Evolutionary conservation across 2,329 filamentous ascomycete species (phyloP), one percentile per base, ranked within the genome.

Genomic region (Colletotrichum tanaceti): DNA sequence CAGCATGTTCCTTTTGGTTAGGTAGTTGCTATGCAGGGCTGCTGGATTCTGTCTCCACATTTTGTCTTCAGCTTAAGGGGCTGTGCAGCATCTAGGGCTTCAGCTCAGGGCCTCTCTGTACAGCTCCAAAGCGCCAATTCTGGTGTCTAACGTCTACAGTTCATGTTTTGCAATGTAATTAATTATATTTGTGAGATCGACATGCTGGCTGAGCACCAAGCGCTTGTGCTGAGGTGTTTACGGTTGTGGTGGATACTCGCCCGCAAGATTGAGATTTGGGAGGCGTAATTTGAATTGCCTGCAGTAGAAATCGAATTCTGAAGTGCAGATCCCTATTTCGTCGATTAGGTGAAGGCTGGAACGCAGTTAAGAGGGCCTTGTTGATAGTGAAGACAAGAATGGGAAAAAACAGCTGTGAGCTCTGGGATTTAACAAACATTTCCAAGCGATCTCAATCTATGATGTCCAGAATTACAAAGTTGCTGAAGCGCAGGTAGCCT

Each of bases 1-100:
- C 1, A 5, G 3, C 3, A 3, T 1, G 13, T 53, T 7, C 1
- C 6, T 10, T 14, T n/a, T 9, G 13, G 11, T n/a, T 4, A 22
- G 11, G 13, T 4, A 22, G 1, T 14, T 16, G n/a, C 35, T 13
- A 13, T 22, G 39, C 32, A 39, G 4, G 13, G 11, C 1, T 39
- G 20, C 14, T 6, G n/a, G 13, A 14, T 4, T 2, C n/a, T 20
- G 13, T 11, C 6, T 0, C 0, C n/a, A 4, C 9, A 14, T 54
- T 22, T 14, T 18, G 6, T 16, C n/a, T 28, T 20, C 35, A 18
- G n/a, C 35, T 22, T 3, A 35, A 1, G 9, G n/a, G 7, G 5
- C n/a, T 13, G 35, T 10, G 3, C n/a, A 5, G n/a, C 4, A 7
- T 39, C n/a, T 18, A 39, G 35, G 13, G 7, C 14, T 38, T 16